Conservation (phyloP, 2,329 filamentous ascomycete species). For the Tolypocladium pustulatum region DNA sequence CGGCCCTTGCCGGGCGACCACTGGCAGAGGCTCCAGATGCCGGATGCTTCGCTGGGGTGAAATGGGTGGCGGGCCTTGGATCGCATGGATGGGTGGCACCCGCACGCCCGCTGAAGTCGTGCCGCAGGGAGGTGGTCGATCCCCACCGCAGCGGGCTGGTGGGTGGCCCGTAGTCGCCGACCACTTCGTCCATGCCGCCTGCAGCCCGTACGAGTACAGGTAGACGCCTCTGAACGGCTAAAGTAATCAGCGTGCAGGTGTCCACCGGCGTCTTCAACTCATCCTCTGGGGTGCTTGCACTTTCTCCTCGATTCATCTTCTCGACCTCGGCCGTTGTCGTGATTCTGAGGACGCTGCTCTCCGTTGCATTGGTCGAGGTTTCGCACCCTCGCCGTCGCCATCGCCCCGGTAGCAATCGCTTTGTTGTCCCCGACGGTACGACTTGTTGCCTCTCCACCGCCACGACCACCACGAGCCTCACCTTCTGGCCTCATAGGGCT, state of each 20-base stretch:
- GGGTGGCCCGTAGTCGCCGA: not conserved
- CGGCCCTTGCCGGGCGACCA: not conserved
- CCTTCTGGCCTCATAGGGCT: not conserved
- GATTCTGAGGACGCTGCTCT: not conserved
- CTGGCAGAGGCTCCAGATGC: not conserved
- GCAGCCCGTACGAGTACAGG: no score
- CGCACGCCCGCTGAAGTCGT: not conserved
- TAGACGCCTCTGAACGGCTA: not conserved
- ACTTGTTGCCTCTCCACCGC: not conserved
- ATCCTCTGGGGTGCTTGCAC: not conserved
- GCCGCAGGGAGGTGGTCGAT: not conserved
- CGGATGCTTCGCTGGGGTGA: not conserved
- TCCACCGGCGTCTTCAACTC: not conserved
- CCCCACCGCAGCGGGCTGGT: not conserved
- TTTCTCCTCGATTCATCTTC: not conserved
- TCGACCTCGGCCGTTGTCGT: not conserved
- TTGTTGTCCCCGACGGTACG: not conserved
- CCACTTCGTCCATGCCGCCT: not conserved
- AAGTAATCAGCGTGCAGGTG: not conserved
- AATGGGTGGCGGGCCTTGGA: not conserved
- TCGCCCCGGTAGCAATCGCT: not conserved
- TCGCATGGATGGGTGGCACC: not conserved
- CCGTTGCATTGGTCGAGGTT: not conserved
- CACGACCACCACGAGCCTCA: not conserved
- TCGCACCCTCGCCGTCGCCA: not conserved